These are phyloP conservation scores for Ananas comosus DNA, from an alignment of 176 grass and related monocot genomes.

Conservation along the genomic window DNA sequence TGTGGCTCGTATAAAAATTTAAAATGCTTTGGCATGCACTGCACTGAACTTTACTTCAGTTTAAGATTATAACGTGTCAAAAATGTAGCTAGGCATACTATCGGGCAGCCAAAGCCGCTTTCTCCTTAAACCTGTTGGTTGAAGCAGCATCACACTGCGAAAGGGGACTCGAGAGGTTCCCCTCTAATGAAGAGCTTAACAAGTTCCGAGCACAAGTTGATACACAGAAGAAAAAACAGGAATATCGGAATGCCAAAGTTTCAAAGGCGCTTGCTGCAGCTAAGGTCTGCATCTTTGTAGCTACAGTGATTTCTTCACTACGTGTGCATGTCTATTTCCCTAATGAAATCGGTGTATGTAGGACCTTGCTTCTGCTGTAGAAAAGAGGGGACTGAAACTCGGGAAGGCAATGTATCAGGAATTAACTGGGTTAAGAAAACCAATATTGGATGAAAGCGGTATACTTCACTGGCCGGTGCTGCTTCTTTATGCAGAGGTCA, in stretches of 20 bases:
- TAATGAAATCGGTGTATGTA: conserved; percentile 1
- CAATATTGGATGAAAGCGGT: conserved; percentile 43
- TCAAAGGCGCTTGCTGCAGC: conserved; percentile 33
- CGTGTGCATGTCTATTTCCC: background rate
- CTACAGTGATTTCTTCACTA: background rate
- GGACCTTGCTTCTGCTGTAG: conserved; percentile 52
- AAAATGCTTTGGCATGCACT: background rate
- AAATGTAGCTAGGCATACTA: conserved; percentile 68
- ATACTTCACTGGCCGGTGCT: conserved; percentile 88
- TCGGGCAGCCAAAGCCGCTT: conserved; percentile 63
- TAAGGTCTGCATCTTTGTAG: conserved; percentile 39
- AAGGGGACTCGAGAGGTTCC: conserved; percentile 50
- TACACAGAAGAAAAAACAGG: conserved; percentile 32
- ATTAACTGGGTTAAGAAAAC: conserved; percentile 59
- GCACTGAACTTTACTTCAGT: background rate
- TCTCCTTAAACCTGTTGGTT: conserved; percentile 48
- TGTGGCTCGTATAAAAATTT: background rate
- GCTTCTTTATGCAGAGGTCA: conserved; percentile 79
- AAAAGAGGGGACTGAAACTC: conserved; percentile 59
- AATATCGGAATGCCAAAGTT: conserved; percentile 43
- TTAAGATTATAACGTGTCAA: background rate
- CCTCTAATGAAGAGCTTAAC: conserved; percentile 60
- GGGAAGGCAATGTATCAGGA: conserved; percentile 64
- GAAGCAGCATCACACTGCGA: conserved; percentile 61
- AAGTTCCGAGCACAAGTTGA: conserved; percentile 61